phyloP scores from a whole-genome alignment of 2,329 filamentous ascomycete species.

The Neofusicoccum cordaticola region DNA sequence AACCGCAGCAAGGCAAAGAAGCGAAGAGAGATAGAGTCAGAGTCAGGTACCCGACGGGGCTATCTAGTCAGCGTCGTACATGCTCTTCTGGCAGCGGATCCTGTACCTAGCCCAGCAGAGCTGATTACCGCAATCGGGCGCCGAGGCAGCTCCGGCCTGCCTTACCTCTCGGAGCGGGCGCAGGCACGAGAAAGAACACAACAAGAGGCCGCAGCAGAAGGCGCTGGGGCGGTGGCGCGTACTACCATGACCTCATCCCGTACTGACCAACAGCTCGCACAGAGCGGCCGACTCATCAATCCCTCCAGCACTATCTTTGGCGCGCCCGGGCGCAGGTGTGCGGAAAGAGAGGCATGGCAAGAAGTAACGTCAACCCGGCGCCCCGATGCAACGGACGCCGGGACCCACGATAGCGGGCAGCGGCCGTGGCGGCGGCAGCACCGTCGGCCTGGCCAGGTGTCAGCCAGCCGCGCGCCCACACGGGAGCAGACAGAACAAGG shows the following conservation, averaged over 20 bases:
- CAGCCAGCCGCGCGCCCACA: no score
- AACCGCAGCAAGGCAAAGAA: background rate
- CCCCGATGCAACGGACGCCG: background rate
- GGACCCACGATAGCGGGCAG: background rate
- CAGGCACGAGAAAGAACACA: background rate
- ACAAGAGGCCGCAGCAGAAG: background rate
- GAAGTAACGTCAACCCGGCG: background rate
- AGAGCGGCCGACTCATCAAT: background rate
- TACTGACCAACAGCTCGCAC: slow-evolving; percentile 1
- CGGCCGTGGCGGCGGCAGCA: background rate
- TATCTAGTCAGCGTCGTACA: background rate
- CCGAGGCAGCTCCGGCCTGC: background rate
- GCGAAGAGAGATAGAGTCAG: background rate
- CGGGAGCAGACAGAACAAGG: no score
- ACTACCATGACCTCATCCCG: slow-evolving; percentile 11
- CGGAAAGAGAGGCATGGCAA: background rate
- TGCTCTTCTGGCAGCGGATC: background rate
- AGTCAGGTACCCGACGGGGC: background rate
- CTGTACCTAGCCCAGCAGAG: background rate
- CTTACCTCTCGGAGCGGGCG: background rate
- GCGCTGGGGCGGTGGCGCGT: background rate
- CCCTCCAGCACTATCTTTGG: background rate
- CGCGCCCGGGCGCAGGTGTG: background rate
- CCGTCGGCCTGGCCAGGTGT: background rate
- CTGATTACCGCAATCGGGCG: background rate